These are phyloP conservation scores for Schoenoplectus tabernaemontani DNA, from an alignment of 202 grass and related monocot species.

Conservation along the genomic window DNA sequence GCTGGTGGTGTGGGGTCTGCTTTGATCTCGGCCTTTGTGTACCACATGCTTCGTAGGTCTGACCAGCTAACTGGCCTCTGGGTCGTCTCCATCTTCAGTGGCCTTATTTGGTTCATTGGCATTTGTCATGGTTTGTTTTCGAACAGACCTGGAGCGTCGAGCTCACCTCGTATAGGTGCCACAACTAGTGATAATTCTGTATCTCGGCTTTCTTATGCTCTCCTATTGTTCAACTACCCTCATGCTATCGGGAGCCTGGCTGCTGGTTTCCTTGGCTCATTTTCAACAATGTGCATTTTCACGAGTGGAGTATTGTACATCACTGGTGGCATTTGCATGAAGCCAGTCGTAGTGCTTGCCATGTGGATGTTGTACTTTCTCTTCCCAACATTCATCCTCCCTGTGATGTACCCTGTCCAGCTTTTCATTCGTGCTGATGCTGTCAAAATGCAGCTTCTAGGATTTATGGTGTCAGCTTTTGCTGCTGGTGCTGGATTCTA, in stretches of 20 bases:
- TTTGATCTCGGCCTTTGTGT: constrained; percentile 75
- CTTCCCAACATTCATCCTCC: constrained; percentile 62
- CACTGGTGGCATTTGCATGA: constrained; percentile 75
- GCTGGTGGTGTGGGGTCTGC: constrained; percentile 69
- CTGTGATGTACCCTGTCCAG: constrained; percentile 60
- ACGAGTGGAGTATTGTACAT: constrained; percentile 54
- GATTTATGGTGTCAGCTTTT: constrained; percentile 69
- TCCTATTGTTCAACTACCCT: constrained; percentile 49
- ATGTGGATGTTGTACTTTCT: constrained; percentile 86
- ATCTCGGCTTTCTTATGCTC: constrained; percentile 43
- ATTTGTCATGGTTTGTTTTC: constrained; percentile 83
- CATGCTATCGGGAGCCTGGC: constrained; percentile 73
- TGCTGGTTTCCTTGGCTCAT: constrained; percentile 63
- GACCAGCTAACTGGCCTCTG: constrained; percentile 86
- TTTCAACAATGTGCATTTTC: constrained; percentile 92
- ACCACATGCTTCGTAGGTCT: constrained; percentile 85
- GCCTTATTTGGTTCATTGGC: constrained; percentile 71
- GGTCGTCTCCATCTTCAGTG: constrained; percentile 94
- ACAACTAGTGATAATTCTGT: constrained; percentile 45
- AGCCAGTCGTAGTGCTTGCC: constrained; percentile 51
- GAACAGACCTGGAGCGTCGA: constrained; percentile 38
- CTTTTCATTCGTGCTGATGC: constrained; percentile 68
- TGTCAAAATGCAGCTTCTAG: constrained; percentile 80
- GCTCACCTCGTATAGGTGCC: constrained; percentile 22
- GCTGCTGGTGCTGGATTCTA: constrained; percentile 77